phyloP scores from a whole-genome alignment of 495 filamentous ascomycete genomes.

The Lichina pygmaea region DNA sequence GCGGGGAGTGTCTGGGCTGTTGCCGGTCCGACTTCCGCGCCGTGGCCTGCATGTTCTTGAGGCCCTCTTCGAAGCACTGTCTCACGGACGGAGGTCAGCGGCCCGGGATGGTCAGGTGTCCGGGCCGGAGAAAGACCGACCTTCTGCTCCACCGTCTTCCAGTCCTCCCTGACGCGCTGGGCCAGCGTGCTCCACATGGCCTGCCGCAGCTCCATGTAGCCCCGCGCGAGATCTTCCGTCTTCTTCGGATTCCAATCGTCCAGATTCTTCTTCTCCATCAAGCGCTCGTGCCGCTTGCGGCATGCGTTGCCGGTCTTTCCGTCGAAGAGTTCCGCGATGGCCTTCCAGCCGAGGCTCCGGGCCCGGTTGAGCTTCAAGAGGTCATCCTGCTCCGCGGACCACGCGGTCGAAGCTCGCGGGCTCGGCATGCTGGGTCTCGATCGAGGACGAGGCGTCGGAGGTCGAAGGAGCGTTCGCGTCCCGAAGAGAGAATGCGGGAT shows the following conservation, averaged over 20 bases:
- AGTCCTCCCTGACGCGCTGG: slow-evolving; percentile 33
- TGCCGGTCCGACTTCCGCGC: slow-evolving; percentile 9
- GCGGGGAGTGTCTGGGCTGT: too few species aligned
- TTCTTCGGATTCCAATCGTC: slow-evolving; percentile 44
- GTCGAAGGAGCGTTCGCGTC: too few species aligned
- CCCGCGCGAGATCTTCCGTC: slow-evolving; percentile 34
- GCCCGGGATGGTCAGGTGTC: too few species aligned
- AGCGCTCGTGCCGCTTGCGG: slow-evolving; percentile 47
- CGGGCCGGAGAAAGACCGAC: slow-evolving; percentile 15
- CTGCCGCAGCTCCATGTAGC: slow-evolving; percentile 39
- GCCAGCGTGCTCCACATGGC: slow-evolving; percentile 47
- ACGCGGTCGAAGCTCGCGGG: slow-evolving; percentile 23
- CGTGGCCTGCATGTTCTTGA: slow-evolving; percentile 19
- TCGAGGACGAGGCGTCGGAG: too few species aligned
- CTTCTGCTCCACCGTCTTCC: slow-evolving; percentile 42
- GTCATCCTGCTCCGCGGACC: slow-evolving; percentile 37
- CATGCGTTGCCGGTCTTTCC: slow-evolving; percentile 52
- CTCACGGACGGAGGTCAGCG: not conserved
- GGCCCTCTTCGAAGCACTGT: slow-evolving; percentile 26
- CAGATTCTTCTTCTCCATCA: slow-evolving; percentile 34
- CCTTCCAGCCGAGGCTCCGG: slow-evolving; percentile 41
- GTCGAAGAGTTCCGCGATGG: slow-evolving; percentile 44
- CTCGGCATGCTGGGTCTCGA: too few species aligned
- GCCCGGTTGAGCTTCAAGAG: slow-evolving; percentile 31
- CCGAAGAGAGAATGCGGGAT: too few species aligned